Evolutionary conservation across 2,329 filamentous ascomycete species (phyloP).

Genomic region (Xylaria sp.): DNA sequence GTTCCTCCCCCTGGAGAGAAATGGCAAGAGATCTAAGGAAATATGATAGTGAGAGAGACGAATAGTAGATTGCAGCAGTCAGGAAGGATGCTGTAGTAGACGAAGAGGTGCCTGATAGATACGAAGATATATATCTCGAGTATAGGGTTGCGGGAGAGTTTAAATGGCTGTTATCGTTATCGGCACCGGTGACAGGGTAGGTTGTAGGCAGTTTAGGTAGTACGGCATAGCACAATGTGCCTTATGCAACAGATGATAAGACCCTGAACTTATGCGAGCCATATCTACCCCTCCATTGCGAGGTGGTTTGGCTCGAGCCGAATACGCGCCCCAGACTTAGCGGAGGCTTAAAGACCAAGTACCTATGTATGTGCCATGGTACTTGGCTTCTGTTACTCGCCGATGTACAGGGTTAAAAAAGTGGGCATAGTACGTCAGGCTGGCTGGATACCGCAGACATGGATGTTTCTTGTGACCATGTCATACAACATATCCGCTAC

Average conservation of each 20-base stretch:
- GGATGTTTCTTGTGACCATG: conserved; percentile 6
- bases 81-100: neutral
- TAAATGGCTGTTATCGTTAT: conserved; percentile 36
- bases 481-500: conserved; percentile 1
- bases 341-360: neutral
- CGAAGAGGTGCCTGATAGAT: neutral
- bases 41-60: neutral
- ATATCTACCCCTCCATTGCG: conserved; percentile 31
- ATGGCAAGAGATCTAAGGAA: neutral
- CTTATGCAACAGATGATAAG: neutral
- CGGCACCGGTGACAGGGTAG: conserved; percentile 3
- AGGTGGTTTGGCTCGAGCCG: conserved; percentile 2
- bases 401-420: neutral
- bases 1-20: neutral
- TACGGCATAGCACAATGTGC: neutral
- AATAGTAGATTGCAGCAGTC: neutral
- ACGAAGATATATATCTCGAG: neutral
- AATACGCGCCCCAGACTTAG: neutral
- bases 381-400: neutral
- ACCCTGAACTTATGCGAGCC: conserved; percentile 9
- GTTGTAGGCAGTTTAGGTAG: neutral
- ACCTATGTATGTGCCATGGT: neutral
- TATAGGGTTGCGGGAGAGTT: conserved; percentile 8
- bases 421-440: neutral
- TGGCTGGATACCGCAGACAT: conserved; percentile 1